phyloP scores from a whole-genome alignment of 2,329 filamentous ascomycete species.

The Nigrospora oryzae region DNA sequence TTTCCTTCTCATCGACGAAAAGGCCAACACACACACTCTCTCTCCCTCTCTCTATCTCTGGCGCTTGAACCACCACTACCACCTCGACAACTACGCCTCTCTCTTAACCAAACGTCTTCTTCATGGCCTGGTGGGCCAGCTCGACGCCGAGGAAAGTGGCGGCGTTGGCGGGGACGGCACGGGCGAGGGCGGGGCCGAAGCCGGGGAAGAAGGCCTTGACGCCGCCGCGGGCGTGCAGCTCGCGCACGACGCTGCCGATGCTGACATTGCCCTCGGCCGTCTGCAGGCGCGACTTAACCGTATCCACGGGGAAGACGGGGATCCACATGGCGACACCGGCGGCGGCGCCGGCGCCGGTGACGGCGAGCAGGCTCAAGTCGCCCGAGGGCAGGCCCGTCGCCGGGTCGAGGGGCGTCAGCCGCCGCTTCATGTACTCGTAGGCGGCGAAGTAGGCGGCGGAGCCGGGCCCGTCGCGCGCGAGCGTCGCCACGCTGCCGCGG shows the following conservation, averaged over 20 bases:
- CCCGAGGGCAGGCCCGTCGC: conserved; percentile 63
- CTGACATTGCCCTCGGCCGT: conserved; percentile 80
- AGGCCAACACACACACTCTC: too few relatives aligned
- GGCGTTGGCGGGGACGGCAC: conserved; percentile 92
- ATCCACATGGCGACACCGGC: conserved; percentile 99
- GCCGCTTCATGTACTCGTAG: conserved; percentile 91
- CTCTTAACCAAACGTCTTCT: conserved; percentile 54
- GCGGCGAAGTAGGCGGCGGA: conserved; percentile 94
- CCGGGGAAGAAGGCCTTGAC: conserved; percentile 94
- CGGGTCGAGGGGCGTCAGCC: conserved; percentile 74
- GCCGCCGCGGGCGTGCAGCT: conserved; percentile 78
- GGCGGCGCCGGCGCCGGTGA: conserved; percentile 79
- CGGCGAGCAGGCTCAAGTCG: conserved; percentile 70
- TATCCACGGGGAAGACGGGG: conserved; percentile 95
- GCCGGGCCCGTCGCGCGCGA: conserved; percentile 88
- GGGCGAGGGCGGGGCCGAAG: conserved; percentile 82
- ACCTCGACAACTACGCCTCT: too few relatives aligned
- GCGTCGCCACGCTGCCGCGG: conserved; percentile 80
- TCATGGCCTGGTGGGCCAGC: conserved; percentile 76
- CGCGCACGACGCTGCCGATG: conserved; percentile 68
- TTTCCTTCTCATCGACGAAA: too few relatives aligned
- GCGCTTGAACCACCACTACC: too few relatives aligned
- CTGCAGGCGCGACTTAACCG: conserved; percentile 89
- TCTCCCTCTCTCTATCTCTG: too few relatives aligned
- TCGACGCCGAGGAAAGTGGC: conserved; percentile 88